A percentile compares a stretch with the other conserved stretches of the same genome.
phyloP scores from a whole-genome alignment of 805 yeast species.

The Saccharomycopsis javanensis region DNA sequence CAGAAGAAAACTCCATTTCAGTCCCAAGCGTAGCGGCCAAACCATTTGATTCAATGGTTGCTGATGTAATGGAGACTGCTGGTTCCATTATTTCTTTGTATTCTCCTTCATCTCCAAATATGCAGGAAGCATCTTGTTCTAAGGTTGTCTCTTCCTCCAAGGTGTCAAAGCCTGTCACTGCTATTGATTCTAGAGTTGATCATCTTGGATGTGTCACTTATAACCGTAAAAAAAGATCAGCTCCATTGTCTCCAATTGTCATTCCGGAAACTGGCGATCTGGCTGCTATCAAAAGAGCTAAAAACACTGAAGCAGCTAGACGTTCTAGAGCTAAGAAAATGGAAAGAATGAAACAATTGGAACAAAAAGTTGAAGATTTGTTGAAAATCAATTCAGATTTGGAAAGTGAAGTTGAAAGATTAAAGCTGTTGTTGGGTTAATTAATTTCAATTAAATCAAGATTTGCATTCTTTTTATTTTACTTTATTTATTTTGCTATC shows the following conservation, averaged over 20 bases:
- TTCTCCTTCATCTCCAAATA: not conserved
- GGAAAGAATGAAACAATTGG: constrained; percentile 79
- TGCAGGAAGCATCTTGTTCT: not conserved
- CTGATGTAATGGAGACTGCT: not conserved
- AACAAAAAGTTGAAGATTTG: constrained; percentile 61
- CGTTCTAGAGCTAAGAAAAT: constrained; percentile 89
- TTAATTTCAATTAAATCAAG: not conserved
- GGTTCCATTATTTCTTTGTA: not conserved
- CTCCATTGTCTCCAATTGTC: constrained; percentile 64
- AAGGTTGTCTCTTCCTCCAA: constrained; percentile 13
- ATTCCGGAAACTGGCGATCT: constrained; percentile 48
- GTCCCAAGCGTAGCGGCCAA: no score
- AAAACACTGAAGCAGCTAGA: constrained; percentile 94
- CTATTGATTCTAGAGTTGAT: constrained; percentile 37
- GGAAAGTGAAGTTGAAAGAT: constrained; percentile 53
- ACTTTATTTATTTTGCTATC: no score
- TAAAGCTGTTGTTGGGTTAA: constrained; percentile 38
- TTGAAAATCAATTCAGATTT: constrained; percentile 48
- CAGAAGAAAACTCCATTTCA: no score
- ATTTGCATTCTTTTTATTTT: not conserved
- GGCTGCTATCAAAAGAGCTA: constrained; percentile 79
- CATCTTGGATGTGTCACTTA: constrained; percentile 68
- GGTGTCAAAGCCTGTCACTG: constrained; percentile 17
- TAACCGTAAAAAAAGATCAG: constrained; percentile 64
- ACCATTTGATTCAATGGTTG: not conserved